Conservation (phyloP, 2,329 filamentous ascomycete species). For the Ophiostoma angusticollis region DNA sequence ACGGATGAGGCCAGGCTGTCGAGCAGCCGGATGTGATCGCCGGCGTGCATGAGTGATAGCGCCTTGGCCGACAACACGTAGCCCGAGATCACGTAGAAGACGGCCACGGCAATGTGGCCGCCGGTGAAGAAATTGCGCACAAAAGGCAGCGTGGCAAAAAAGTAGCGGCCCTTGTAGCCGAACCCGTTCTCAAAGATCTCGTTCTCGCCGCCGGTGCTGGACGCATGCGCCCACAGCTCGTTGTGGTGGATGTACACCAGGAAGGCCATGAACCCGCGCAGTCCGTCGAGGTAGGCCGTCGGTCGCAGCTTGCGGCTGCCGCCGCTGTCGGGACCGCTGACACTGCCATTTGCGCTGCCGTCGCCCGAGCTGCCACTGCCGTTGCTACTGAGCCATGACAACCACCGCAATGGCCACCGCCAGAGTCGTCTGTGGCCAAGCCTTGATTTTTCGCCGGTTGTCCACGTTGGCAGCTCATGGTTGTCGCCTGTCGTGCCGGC, state of each 20-base stretch:
- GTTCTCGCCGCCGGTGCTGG: slow-evolving; percentile 17
- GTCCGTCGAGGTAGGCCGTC: slow-evolving; percentile 52
- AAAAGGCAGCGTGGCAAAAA: slow-evolving; percentile 40
- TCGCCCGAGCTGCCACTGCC: neutral
- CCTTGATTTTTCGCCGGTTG: neutral
- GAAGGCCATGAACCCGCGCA: slow-evolving; percentile 54
- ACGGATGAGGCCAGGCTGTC: slow-evolving; percentile 34
- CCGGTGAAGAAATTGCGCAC: slow-evolving; percentile 48
- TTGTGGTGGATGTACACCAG: slow-evolving; percentile 53
- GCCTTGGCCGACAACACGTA: slow-evolving; percentile 42
- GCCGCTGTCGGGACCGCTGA: neutral
- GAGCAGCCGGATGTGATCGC: slow-evolving; percentile 28
- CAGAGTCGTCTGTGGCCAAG: neutral
- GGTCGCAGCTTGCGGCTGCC: slow-evolving; percentile 29
- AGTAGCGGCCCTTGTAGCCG: slow-evolving; percentile 33
- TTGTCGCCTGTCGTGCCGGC: neutral
- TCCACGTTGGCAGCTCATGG: slow-evolving; percentile 6
- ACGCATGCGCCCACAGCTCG: slow-evolving; percentile 41
- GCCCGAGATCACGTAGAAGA: slow-evolving; percentile 37
- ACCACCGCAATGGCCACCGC: neutral
- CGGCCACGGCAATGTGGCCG: slow-evolving; percentile 45
- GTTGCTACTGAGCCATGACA: neutral
- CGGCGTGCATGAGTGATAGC: slow-evolving; percentile 30
- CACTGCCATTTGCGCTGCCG: neutral
- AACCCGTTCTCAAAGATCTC: slow-evolving; percentile 39